Evolutionary conservation across 2,329 filamentous ascomycete genomes (phyloP).

Genomic region (Erysiphe pulchra): DNA sequence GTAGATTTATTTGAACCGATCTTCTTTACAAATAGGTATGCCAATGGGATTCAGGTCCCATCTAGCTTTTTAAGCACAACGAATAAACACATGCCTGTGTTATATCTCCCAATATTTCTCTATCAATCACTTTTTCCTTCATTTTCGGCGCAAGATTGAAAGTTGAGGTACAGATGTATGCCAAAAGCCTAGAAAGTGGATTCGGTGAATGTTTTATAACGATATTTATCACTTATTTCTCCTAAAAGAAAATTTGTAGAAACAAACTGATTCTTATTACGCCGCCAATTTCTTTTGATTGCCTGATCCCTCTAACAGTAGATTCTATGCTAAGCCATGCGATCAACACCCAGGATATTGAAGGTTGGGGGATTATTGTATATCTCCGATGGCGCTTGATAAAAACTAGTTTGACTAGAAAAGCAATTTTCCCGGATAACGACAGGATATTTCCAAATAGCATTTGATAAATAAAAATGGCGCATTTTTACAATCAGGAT

Average conservation of each 20-base stretch:
- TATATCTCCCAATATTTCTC: neutral
- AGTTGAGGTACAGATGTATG: neutral
- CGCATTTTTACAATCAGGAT: neutral
- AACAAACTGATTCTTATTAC: neutral
- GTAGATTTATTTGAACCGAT: neutral
- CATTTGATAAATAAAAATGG: neutral
- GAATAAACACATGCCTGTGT: neutral
- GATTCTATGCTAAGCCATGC: neutral
- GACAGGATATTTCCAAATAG: no score
- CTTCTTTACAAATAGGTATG: neutral
- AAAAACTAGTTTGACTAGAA: no score
- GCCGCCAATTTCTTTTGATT: neutral
- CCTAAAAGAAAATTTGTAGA: neutral
- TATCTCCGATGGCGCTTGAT: no score
- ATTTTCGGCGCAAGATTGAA: neutral
- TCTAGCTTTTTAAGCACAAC: neutral
- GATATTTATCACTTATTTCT: neutral
- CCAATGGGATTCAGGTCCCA: neutral
- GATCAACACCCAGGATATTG: neutral
- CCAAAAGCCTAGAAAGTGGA: neutral
- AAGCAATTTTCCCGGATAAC: no score
- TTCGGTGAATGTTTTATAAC: no score
- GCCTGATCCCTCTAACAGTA: neutral
- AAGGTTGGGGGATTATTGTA: no score
- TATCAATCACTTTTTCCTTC: neutral